These are phyloP conservation scores for Begonia peltatifolia DNA, from an alignment of 306 rosid genomes.

Conservation along the genomic window DNA sequence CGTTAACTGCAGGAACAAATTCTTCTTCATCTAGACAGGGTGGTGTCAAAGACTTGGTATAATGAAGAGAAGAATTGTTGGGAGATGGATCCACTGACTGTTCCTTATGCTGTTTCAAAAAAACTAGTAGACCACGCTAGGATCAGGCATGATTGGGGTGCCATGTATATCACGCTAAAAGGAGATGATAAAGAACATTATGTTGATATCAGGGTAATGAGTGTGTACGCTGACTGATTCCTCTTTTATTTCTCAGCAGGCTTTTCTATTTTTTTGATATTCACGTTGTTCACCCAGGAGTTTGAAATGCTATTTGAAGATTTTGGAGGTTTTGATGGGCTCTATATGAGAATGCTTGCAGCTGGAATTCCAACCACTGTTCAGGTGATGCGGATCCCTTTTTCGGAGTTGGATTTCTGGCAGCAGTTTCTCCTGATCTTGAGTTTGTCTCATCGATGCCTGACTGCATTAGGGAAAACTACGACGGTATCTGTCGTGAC, in stretches of 20 bases:
- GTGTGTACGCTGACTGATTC: conserved; percentile 1
- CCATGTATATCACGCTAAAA: conserved; percentile 64
- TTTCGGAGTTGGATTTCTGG: conserved; percentile 54
- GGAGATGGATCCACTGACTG: conserved; percentile 90
- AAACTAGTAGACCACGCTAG: conserved; percentile 56
- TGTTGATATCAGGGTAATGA: conserved; percentile 63
- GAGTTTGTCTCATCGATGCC: conserved; percentile 35
- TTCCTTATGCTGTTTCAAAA: conserved; percentile 67
- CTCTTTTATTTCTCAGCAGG: conserved; percentile 13
- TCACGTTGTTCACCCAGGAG: conserved; percentile 36
- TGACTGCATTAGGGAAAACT: conserved; percentile 47
- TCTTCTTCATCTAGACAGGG: conserved; percentile 79
- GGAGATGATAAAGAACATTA: conserved; percentile 75
- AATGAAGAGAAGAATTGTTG: conserved; percentile 71
- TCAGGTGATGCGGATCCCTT: conserved; percentile 85
- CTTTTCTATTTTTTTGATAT: conserved; percentile 22
- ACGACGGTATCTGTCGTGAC: conserved; percentile 22
- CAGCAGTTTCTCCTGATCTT: conserved; percentile 48
- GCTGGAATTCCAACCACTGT: conserved; percentile 70
- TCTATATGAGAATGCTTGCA: conserved; percentile 85
- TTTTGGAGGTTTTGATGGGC: conserved; percentile 89
- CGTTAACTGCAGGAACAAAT: conserved; percentile 50
- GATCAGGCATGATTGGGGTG: conserved; percentile 86
- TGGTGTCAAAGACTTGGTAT: conserved; percentile 80
- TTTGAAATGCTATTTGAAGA: conserved; percentile 58